Evolutionary conservation across 352 stramenopile species (phyloP).

Genomic region (Phytophthora pseudosyringae): DNA sequence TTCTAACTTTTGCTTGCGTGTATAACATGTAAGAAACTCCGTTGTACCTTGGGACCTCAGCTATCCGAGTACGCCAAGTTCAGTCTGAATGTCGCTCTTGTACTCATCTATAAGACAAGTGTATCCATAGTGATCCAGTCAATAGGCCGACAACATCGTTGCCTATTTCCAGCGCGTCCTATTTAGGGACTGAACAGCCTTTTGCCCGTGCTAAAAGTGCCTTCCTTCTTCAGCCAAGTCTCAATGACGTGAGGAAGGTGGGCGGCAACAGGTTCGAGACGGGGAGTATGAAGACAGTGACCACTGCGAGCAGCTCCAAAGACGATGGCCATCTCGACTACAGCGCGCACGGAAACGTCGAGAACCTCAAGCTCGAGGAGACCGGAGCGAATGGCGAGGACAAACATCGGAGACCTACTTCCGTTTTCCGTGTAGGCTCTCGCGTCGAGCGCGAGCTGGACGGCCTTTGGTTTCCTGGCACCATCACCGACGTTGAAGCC

Average conservation of each 20-base stretch:
- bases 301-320: slow-evolving; percentile 10
- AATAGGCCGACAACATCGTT: neutral
- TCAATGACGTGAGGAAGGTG: slow-evolving; percentile 13
- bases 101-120: no score
- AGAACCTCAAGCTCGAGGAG: slow-evolving; percentile 31
- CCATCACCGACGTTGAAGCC: slow-evolving; percentile 53
- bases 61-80: neutral
- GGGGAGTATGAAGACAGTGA: slow-evolving; percentile 34
- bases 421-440: slow-evolving; percentile 44
- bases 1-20: slow-evolving; percentile 9
- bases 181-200: slow-evolving; percentile 23
- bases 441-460: slow-evolving; percentile 79
- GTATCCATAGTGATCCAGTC: no score
- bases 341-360: slow-evolving; percentile 19
- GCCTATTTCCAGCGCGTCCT: slow-evolving; percentile 12
- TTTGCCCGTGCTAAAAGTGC: slow-evolving; percentile 23
- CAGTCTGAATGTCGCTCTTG: no score
- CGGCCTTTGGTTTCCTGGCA: slow-evolving; percentile 78
- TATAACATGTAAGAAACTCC: slow-evolving; percentile 40
- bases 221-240: neutral
- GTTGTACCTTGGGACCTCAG: slow-evolving; percentile 24
- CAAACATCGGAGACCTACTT: slow-evolving; percentile 18
- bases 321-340: slow-evolving; percentile 10
- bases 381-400: slow-evolving; percentile 19
- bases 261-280: slow-evolving; percentile 16